Conservation (phyloP, 2,329 filamentous ascomycete genomes). For the Raffaelea ambrosiae region DNA sequence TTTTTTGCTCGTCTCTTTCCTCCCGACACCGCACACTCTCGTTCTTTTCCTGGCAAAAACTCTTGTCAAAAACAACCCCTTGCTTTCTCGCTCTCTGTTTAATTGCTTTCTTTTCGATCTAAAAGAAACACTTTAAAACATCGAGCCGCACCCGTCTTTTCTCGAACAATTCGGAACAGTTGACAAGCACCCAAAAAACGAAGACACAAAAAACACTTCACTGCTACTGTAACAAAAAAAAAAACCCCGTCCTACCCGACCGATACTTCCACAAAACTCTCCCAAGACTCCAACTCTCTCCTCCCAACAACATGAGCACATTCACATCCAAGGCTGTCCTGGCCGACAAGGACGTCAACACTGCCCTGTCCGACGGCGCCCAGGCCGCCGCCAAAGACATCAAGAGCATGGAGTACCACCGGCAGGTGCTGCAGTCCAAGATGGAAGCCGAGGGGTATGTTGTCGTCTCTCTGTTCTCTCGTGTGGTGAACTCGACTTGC, state of each 20-base stretch:
- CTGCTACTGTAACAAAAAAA: no score
- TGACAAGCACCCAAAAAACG: no score
- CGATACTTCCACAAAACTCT: no score
- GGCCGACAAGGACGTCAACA: constrained; percentile 58
- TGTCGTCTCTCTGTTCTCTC: no score
- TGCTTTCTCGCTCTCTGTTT: no score
- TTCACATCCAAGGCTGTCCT: constrained; percentile 33
- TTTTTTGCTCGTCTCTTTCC: neutral
- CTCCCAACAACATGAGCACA: constrained; percentile 8
- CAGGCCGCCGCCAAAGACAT: constrained; percentile 43
- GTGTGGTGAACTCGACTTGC: neutral
- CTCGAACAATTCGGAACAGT: no score
- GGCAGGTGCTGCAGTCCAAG: constrained; percentile 65
- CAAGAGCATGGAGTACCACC: constrained; percentile 70
- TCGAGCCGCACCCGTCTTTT: neutral
- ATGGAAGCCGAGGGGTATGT: constrained; percentile 56
- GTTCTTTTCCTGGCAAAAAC: neutral
- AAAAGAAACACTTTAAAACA: neutral
- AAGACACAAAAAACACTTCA: no score
- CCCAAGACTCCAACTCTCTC: neutral
- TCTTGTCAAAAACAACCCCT: neutral
- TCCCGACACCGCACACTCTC: neutral
- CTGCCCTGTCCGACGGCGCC: constrained; percentile 28
- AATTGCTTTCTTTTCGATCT: no score
- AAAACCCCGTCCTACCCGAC: no score